phyloP scores from a whole-genome alignment of 495 filamentous ascomycete species.

The Lentithecium fluviatile region DNA sequence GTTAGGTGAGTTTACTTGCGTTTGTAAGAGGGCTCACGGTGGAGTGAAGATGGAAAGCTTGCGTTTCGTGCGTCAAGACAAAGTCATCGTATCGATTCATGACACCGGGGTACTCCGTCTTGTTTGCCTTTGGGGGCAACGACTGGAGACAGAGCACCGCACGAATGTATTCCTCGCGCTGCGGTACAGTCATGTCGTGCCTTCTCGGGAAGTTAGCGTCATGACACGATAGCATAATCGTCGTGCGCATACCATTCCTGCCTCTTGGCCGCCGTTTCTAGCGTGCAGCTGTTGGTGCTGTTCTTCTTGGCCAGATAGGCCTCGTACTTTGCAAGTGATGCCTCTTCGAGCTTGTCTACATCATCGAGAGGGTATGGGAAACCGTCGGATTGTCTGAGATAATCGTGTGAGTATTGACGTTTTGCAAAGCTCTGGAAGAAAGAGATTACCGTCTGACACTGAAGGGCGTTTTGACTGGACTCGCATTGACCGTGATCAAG shows the following conservation, averaged over 20 bases:
- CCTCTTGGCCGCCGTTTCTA: slow-evolving; percentile 50
- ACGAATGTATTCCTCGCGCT: slow-evolving; percentile 31
- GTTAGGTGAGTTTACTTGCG: not conserved
- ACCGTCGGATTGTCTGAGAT: slow-evolving; percentile 11
- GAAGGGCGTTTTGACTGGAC: slow-evolving; percentile 21
- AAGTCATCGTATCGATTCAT: slow-evolving; percentile 31
- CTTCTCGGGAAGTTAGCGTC: slow-evolving; percentile 33
- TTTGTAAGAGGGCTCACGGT: slow-evolving; percentile 5
- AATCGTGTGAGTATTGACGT: not conserved
- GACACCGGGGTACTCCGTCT: slow-evolving; percentile 14
- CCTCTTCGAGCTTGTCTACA: slow-evolving; percentile 27
- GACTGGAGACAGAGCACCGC: slow-evolving; percentile 32
- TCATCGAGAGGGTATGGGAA: slow-evolving; percentile 29
- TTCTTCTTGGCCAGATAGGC: slow-evolving; percentile 29
- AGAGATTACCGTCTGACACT: slow-evolving; percentile 19
- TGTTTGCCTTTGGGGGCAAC: slow-evolving; percentile 24
- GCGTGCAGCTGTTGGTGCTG: slow-evolving; percentile 43
- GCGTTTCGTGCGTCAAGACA: slow-evolving; percentile 25
- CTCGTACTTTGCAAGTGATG: slow-evolving; percentile 18
- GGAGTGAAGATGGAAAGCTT: slow-evolving; percentile 24
- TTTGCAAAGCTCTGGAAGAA: not conserved
- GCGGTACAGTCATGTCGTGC: slow-evolving; percentile 24
- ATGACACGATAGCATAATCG: not conserved
- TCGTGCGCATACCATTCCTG: slow-evolving; percentile 49
- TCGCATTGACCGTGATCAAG: not conserved